Base-by-base conservation (phyloP, 306 rosid species). In the Cucumis cinereus region DNA sequence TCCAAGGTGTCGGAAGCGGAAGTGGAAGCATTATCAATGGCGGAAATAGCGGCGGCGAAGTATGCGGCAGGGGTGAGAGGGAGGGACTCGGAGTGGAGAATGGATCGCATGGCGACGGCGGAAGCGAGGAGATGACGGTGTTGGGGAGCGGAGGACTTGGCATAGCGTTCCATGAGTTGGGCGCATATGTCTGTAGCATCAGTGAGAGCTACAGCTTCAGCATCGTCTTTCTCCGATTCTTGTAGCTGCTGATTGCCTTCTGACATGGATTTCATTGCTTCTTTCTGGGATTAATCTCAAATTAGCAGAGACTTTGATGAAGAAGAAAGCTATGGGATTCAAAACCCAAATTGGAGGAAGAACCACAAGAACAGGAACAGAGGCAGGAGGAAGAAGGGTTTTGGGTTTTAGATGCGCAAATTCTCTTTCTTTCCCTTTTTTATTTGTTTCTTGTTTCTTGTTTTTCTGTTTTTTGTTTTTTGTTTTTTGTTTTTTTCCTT, bases 101-200 rank as follows among this genome's bases (percentile, higher is more conserved):
- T 88, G 24, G 93, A 85, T 35, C 90, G 93, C 82, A 94, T 86
- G 52, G 93, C 92, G 16, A 86, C 89, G 30, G 95, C 96, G 19
- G 96, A 89, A 50, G 96, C 93, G 11, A 91, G 82, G 47, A 92
- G 95, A 81, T 94, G 97, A 74, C 93, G 95, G 76, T 94, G 97
- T 73, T 94, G 99, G 1, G 92, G 86, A 0, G 98, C 96, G 19
- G 87, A 49, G 58, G 96, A 91, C 83, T 90, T 91, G 81, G 90
- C 80, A 74, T 94, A 94, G 70, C 97, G 96, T 85, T 81, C 93
- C 89, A 92, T 87, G 85, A 94, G 96, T 85, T 91, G 96, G 62
- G 85, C 90, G 82, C 91, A 90, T 28, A 91, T 83, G 85, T 91
- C 96, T 11, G 88, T 77, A 79, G 83, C 89, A 45, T 72, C 89